Evolutionary conservation across 192 early-diverging fungal species (phyloP).

Genomic region (Lunasporangiospora selenospora): DNA sequence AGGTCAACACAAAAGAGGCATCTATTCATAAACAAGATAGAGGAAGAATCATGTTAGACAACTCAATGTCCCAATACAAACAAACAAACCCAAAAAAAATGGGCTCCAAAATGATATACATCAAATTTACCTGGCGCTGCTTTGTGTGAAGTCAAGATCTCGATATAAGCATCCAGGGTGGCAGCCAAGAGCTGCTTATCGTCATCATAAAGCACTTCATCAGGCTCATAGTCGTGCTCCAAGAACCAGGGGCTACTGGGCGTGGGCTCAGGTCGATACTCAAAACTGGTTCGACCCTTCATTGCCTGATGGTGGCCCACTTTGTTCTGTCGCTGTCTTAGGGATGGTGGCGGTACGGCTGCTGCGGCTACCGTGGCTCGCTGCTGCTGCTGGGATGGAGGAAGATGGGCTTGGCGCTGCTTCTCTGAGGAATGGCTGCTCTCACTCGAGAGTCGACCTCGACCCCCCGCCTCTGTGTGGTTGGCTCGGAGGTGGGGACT

Average conservation of each 20-base stretch:
- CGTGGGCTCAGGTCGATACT: neutral
- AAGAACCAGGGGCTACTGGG: slow-evolving; percentile 55
- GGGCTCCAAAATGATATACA: too few relatives aligned
- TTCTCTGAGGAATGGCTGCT: slow-evolving; percentile 1
- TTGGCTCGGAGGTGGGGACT: neutral
- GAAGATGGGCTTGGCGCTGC: neutral
- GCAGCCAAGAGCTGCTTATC: slow-evolving; percentile 64
- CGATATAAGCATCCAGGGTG: slow-evolving; percentile 63
- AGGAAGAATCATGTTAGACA: neutral
- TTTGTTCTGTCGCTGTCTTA: slow-evolving; percentile 15
- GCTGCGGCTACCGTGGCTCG: neutral
- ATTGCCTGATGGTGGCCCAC: slow-evolving; percentile 15
- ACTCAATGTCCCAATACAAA: neutral
- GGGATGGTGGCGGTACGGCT: slow-evolving; percentile 5
- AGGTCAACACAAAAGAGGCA: slow-evolving; percentile 67
- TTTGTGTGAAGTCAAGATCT: slow-evolving; percentile 69
- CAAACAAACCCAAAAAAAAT: too few relatives aligned
- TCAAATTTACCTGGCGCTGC: slow-evolving; percentile 35
- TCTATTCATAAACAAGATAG: slow-evolving; percentile 53
- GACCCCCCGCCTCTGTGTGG: neutral
- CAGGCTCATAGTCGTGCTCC: slow-evolving; percentile 54
- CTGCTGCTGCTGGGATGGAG: neutral
- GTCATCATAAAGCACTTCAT: slow-evolving; percentile 64
- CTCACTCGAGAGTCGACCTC: slow-evolving; percentile 23
- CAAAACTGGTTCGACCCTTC: slow-evolving; percentile 7